Percentiles rank a stretch among this genome's conserved stretches.
Evolutionary conservation across 2,329 filamentous ascomycete genomes (phyloP).

Genomic region (Aspergillus pseudoterreus): DNA sequence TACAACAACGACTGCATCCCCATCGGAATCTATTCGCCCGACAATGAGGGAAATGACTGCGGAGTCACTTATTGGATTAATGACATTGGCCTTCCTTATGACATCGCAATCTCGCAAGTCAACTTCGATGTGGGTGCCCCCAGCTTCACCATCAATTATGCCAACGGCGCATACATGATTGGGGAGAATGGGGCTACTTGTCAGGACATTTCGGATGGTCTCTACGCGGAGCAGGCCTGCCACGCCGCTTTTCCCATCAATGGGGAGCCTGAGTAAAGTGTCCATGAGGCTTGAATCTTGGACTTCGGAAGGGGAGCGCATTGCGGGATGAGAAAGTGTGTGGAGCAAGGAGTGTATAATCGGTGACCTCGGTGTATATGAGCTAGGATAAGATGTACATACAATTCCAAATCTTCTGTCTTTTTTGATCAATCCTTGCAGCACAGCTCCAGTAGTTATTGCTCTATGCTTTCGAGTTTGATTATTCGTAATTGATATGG

Average conservation of each 20-base stretch:
- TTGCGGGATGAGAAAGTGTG: too few relatives aligned
- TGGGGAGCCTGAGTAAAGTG: background rate
- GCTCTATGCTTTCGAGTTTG: too few relatives aligned
- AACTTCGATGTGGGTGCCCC: background rate
- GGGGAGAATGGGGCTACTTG: slow-evolving; percentile 1
- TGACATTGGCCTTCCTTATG: background rate
- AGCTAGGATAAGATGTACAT: too few relatives aligned
- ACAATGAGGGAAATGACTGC: background rate
- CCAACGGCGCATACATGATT: slow-evolving; percentile 1
- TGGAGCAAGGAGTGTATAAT: too few relatives aligned
- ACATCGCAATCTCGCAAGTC: background rate
- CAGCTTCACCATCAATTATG: background rate
- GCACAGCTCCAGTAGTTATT: too few relatives aligned
- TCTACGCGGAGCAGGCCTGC: background rate
- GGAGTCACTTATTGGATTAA: background rate
- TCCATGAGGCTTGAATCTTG: background rate
- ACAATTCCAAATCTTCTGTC: too few relatives aligned
- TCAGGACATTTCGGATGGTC: background rate
- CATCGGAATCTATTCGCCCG: background rate
- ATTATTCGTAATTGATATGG: too few relatives aligned
- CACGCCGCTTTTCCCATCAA: background rate
- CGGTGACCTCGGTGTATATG: too few relatives aligned
- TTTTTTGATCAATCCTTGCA: too few relatives aligned
- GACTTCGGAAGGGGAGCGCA: background rate
- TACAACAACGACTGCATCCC: slow-evolving; percentile 2